Evolutionary conservation across 1,284 basidiomycete genomes (phyloP), one percentile per base, ranked within the genome.

Genomic region (Termitomyces sp.): DNA sequence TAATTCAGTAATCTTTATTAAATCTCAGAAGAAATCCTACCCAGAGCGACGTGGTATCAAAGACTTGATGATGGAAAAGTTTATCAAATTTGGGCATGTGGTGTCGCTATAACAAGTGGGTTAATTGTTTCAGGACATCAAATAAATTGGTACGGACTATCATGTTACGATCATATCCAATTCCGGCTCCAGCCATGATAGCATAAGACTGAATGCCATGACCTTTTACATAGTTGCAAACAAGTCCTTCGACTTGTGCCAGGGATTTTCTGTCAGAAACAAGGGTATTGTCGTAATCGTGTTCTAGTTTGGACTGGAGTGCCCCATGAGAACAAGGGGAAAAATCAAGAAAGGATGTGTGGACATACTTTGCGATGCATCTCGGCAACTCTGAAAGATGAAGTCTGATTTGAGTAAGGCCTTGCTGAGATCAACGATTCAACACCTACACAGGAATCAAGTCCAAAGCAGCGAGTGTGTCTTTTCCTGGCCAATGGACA

Each of bases 21-120:
- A 38, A 15, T 24, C 2, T 10, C 42, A 21, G 4, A 19, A 39
- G 3, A 6, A 26, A 46, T 33, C 10, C 17, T 39, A 45, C 51
- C 54, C 48, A 52, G 26, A 55, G 39, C 38, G 54, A 31, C 17
- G 54, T 45, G 5, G 33, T 40, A 26, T 52, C 49, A 17, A 52
- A 51, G 15, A 55, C 30, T 26, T 55, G 48, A 44, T 40, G 34
- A 31, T 28, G n/a, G n/a, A 55, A 55, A 8, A 42, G 7, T 41
- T 55, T 55, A 24, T 55, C 31, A 2, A 51, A 26, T 10, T 44
- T 5, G 1, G 33, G 41, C 49, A 51, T 55, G 15, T 55, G 54
- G 3, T 15, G 30, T 44, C 51, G 51, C 51, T 52, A 24, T n/a
- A n/a, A n/a, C 17, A 9, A 2, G 6, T 24, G 24, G 6, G 5